Evolutionary conservation across 371 early-diverging fungal genomes (phyloP), one percentile per base, ranked within the genome.

Genomic region (Mortierella sp.): DNA sequence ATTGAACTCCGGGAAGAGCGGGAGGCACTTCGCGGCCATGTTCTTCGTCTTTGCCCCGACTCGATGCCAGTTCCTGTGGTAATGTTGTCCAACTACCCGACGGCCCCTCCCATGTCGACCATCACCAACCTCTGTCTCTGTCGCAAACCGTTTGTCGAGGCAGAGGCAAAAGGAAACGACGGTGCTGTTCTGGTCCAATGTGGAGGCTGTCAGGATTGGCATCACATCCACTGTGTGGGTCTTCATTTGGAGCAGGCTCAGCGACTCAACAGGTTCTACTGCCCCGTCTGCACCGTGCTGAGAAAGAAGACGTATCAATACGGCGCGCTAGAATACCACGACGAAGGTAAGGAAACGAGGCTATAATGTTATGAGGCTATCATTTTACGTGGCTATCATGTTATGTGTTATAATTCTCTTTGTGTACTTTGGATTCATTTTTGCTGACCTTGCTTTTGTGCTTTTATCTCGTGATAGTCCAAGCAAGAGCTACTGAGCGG

Each of bases 191-290:
- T 92, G 84, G 83, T 95, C 5, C 87, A 88, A 41, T 95, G 95
- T 78, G 94, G 94, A 70, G 49, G 76, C 29, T 95, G 95, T 71
- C 80, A 83, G 18, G 93, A 91, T 27, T 92, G 91, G 91, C 92
- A 88, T 83, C 95, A 95, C 76, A 74, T 88, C 2, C 72, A 63
- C 1, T 95, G 95, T 75, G 90, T 91, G 71, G 84, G 84, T 32
- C 29, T 89, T 43, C 71, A 78, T 8, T 58, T 85, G 35, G 87
- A 77, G 46, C 75, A 75, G 12, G 88, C 88, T 21, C 80, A 75
- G 29, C 77, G 65, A 56, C 75, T 86, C 43, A 77, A 51, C 70
- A 79, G 74, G 71, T 86, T 77, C 71, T 63, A 74, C 12, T 86
- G 87, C 44, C 87, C 87, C 27, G 76, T 86, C 0, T 86, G 87